Conservation (phyloP, 345 rosid genomes). For the Ailanthus altissimus region DNA sequence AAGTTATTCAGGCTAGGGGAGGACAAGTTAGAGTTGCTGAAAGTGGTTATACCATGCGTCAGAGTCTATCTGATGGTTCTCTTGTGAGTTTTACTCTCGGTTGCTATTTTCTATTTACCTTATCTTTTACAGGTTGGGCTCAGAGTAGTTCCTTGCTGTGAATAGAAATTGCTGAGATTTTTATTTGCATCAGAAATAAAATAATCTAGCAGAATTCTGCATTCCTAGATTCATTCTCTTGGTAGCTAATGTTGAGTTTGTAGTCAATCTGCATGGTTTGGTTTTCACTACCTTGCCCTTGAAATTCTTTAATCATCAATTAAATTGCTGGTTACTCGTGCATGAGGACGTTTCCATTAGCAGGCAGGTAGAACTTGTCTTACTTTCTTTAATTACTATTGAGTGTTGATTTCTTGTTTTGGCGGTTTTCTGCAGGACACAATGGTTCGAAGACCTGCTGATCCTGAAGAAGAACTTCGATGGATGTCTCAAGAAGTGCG, state of each 20-base stretch:
- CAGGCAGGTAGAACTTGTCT: background rate
- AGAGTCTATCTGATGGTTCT: conserved; percentile 93
- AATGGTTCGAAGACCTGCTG: conserved; percentile 72
- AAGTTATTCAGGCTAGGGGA: conserved; percentile 62
- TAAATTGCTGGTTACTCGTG: background rate
- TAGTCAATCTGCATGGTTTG: background rate
- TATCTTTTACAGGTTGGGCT: background rate
- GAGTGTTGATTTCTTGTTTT: background rate
- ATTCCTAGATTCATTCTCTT: too few relatives aligned
- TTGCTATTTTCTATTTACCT: background rate
- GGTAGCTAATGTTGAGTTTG: too few relatives aligned
- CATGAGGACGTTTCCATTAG: background rate
- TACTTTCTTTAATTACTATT: too few relatives aligned
- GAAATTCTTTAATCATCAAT: background rate
- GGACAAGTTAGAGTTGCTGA: conserved; percentile 57
- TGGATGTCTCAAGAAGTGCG: conserved; percentile 99
- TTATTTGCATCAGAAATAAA: too few relatives aligned
- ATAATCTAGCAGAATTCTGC: too few relatives aligned
- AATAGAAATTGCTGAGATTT: background rate
- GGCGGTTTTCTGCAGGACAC: conserved; percentile 56
- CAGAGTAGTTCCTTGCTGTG: background rate
- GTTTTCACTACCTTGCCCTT: background rate
- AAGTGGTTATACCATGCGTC: conserved; percentile 60
- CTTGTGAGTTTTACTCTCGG: conserved; percentile 57
- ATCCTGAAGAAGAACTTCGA: conserved; percentile 94